Evolutionary conservation across 768 basidiomycete genomes (phyloP).

Genomic region (Roridomyces roridus): DNA sequence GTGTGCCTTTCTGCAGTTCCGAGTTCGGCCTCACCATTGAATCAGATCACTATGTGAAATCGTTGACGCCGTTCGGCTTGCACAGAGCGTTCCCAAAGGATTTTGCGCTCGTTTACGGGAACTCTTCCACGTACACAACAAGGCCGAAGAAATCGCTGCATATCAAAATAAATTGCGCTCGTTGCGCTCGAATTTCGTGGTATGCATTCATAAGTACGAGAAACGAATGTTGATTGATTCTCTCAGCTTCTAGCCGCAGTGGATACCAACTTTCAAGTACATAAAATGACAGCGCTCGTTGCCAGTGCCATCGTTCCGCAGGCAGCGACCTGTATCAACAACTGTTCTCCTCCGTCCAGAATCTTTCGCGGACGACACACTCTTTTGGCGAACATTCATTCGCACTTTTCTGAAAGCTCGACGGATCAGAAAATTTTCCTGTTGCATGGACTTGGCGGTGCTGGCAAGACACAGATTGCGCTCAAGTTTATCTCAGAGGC

Average conservation of each 20-base stretch:
- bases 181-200: slow-evolving; percentile 1
- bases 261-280: slow-evolving; percentile 4
- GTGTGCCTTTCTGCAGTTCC: too few relatives aligned
- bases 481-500: slow-evolving; percentile 14
- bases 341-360: slow-evolving; percentile 8
- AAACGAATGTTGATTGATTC: neutral
- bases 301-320: neutral
- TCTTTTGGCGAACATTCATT: slow-evolving; percentile 1
- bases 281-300: neutral
- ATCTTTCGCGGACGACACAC: slow-evolving; percentile 8
- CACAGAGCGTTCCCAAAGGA: neutral
- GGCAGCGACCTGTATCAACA: neutral
- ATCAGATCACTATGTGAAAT: neutral
- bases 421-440: slow-evolving; percentile 1
- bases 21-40: too few relatives aligned
- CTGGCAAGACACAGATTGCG: slow-evolving; percentile 18
- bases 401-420: neutral
- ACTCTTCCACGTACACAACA: neutral
- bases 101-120: slow-evolving; percentile 1
- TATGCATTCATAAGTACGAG: neutral
- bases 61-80: neutral
- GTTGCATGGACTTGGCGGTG: too few relatives aligned
- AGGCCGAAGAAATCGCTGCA: neutral
- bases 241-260: neutral
- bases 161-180: neutral